These are phyloP conservation scores for Boletus rufocinnamomeus DNA, from an alignment of 768 basidiomycete species.

Conservation along the genomic window DNA sequence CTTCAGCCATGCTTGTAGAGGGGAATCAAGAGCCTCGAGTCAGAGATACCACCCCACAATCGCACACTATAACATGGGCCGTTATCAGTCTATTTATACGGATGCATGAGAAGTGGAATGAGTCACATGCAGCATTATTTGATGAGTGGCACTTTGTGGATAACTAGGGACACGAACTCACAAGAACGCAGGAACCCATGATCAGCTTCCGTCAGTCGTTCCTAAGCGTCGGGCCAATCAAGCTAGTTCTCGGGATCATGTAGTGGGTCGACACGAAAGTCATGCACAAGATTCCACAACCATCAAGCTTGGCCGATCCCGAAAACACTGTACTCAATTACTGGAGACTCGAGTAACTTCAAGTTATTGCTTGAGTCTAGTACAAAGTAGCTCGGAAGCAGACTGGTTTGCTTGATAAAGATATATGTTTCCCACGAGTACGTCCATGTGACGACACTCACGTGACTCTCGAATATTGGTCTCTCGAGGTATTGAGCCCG, in stretches of 20 bases:
- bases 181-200: not conserved
- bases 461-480: constrained; percentile 26
- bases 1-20: constrained; percentile 11
- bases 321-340: not conserved
- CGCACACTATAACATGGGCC: not conserved
- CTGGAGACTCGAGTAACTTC: not conserved
- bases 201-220: not conserved
- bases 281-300: not conserved
- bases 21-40: not conserved
- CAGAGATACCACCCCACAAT: not conserved
- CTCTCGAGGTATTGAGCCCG: constrained; percentile 18
- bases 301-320: no score
- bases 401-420: constrained; percentile 2
- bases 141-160: no score
- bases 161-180: not conserved
- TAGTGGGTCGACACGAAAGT: no score
- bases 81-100: constrained; percentile 10
- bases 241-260: not conserved
- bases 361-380: no score
- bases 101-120: not conserved
- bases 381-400: not conserved
- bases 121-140: not conserved
- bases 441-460: constrained; percentile 15
- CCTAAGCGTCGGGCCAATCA: not conserved
- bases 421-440: constrained; percentile 12